phyloP scores from a whole-genome alignment of 2,329 filamentous ascomycete species.

The Fusarium keratoplasticum region DNA sequence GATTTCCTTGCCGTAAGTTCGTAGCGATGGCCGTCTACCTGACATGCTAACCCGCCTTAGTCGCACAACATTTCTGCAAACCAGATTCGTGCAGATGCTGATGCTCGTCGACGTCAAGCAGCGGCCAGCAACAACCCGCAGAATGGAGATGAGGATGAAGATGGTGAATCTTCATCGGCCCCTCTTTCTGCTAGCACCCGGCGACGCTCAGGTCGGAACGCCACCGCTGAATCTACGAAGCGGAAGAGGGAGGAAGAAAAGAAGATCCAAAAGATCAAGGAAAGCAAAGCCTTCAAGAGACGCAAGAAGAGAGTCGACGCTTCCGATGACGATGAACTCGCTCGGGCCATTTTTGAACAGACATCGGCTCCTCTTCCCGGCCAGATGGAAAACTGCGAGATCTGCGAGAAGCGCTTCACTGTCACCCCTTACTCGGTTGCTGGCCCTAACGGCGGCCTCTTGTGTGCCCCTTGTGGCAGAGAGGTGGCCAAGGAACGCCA shows the following conservation, averaged over 20 bases:
- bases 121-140: conserved; percentile 31
- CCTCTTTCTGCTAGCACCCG: conserved; percentile 40
- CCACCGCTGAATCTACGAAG: conserved; percentile 40
- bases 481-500: conserved; percentile 73
- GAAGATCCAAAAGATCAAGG: conserved; percentile 71
- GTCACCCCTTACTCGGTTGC: conserved; percentile 90
- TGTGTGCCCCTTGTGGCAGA: conserved; percentile 86
- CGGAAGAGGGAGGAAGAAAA: conserved; percentile 61
- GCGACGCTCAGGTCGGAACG: conserved; percentile 44
- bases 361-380: conserved; percentile 73
- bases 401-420: conserved; percentile 89
- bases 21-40: not conserved
- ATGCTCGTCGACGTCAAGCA: conserved; percentile 58
- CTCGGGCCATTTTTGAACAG: conserved; percentile 60
- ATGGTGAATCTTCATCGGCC: conserved; percentile 32
- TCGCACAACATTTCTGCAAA: conserved; percentile 78
- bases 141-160: conserved; percentile 32
- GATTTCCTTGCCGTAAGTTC: conserved; percentile 62
- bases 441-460: conserved; percentile 84
- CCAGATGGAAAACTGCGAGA: conserved; percentile 88
- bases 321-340: conserved; percentile 62
- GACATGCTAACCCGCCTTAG: conserved; percentile 51
- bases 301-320: conserved; percentile 56
- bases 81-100: conserved; percentile 64
- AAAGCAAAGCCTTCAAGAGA: conserved; percentile 68